Evolutionary conservation across 371 early-diverging fungal genomes (phyloP), one percentile per base, ranked within the genome.

Genomic region (Batkoa obscura): DNA sequence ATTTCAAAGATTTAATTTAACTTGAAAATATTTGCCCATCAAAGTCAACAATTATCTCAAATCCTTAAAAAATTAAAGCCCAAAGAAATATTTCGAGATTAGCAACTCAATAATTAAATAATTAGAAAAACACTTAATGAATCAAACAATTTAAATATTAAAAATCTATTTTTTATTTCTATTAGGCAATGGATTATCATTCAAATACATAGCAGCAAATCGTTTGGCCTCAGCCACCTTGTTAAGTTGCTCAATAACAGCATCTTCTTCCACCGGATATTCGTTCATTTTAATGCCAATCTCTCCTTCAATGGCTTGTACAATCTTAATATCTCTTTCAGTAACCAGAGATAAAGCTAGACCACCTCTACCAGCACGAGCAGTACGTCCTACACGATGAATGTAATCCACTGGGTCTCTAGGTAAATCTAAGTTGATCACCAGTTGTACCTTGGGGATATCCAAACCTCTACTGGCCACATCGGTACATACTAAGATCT

Each of bases 311-410:
- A 98, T 91, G 58, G 83, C 84, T 15, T 84, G 82, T 4, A 94
- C 64, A 36, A 93, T 68, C 52, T 83, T 67, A 23, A 95, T 79
- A 62, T 99, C 99, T 43, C 84, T 79, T 69, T 97, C 94, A 10
- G 48, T 34, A 13, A 56, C 47, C 6, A 48, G 34, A 15, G 46
- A n/a, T 2, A 46, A 15, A 8, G 46, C 47, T 8, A 12, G 36
- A 36, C 47, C 48, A 2, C 47, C 34, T 17, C 47, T 31, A 34
- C 46, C 56, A 43, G 56, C 48, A 36, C 98, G 84, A 34, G 98
- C 99, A 9, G 99, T 98, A 72, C 99, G 86, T 60, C 99, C 99
- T 3, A 97, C 94, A 56, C 99, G 80, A 69, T 99, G 99, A 54
- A 98, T 86, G 64, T 98, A 99, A 60, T 94, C 95, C 43, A 91